Conservation (phyloP, 768 basidiomycete species). For the Amanita polypyramis region DNA sequence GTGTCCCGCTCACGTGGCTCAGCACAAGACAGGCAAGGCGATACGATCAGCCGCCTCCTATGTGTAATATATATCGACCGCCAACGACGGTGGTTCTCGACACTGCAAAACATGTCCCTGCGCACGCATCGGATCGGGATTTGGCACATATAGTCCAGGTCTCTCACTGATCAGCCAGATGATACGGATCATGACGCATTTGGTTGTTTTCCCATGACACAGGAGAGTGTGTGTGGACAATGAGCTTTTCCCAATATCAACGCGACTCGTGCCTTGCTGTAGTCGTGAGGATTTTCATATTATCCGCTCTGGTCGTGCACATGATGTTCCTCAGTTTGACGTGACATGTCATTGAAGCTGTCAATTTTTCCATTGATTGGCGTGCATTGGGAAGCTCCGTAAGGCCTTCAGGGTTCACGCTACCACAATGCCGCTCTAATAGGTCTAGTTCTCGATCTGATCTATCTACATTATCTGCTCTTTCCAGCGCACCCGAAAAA, state of each 20-base stretch:
- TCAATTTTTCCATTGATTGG: neutral
- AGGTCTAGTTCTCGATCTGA: neutral
- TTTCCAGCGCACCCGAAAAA: neutral
- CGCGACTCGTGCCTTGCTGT: neutral
- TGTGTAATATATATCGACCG: neutral
- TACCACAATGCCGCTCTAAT: neutral
- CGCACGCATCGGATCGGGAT: neutral
- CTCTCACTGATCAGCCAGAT: neutral
- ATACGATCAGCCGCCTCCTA: neutral
- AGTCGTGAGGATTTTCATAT: slow-evolving; percentile 1
- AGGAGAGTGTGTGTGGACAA: neutral
- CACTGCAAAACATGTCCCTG: neutral
- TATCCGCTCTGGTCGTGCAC: neutral
- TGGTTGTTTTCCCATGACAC: neutral
- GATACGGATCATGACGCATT: neutral
- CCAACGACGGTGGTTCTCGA: neutral
- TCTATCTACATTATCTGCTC: neutral
- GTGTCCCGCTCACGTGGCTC: neutral
- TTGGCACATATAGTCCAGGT: neutral
- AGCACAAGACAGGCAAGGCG: too few relatives aligned
- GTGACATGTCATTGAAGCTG: slow-evolving; percentile 5
- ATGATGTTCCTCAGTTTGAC: neutral
- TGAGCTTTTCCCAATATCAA: neutral
- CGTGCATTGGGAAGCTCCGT: neutral
- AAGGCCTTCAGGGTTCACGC: neutral